Conservation (phyloP, 1,284 basidiomycete genomes). For the Naganishia sp. region DNA sequence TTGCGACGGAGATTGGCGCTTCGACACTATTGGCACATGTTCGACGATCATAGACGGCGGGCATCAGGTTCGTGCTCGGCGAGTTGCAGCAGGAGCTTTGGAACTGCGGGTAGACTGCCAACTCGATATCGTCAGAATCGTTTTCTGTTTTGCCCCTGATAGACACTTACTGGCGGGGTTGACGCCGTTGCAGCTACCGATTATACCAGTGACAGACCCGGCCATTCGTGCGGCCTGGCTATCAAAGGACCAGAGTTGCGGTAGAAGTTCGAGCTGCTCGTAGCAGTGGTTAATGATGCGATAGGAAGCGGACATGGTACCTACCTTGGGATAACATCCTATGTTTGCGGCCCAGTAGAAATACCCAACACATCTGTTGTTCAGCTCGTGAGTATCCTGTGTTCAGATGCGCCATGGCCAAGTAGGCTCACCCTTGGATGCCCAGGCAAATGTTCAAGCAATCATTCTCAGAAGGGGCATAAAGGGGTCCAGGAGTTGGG, state of each 20-base stretch:
- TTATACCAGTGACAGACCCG: neutral
- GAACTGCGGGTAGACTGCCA: slow-evolving; percentile 7
- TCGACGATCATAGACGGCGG: neutral
- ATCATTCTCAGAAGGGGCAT: neutral
- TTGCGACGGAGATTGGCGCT: neutral
- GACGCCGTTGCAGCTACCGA: slow-evolving; percentile 4
- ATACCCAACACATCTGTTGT: neutral
- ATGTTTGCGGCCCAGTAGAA: neutral
- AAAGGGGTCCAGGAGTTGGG: neutral
- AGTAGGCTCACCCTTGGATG: neutral
- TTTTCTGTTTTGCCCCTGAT: too few relatives aligned
- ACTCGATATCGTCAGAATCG: neutral
- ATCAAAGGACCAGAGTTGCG: neutral
- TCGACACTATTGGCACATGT: neutral
- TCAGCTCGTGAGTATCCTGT: too few relatives aligned
- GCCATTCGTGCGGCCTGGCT: neutral
- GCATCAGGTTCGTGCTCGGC: neutral
- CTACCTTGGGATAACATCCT: slow-evolving; percentile 10
- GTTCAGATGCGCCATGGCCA: neutral
- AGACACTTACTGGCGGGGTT: neutral
- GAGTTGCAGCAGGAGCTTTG: slow-evolving; percentile 13
- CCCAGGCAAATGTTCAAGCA: slow-evolving; percentile 1
- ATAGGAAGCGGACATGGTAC: neutral
- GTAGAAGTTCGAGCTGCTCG: neutral
- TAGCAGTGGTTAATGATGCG: neutral